Conservation (phyloP, 768 basidiomycete genomes). For the Lentinula detonsa region DNA sequence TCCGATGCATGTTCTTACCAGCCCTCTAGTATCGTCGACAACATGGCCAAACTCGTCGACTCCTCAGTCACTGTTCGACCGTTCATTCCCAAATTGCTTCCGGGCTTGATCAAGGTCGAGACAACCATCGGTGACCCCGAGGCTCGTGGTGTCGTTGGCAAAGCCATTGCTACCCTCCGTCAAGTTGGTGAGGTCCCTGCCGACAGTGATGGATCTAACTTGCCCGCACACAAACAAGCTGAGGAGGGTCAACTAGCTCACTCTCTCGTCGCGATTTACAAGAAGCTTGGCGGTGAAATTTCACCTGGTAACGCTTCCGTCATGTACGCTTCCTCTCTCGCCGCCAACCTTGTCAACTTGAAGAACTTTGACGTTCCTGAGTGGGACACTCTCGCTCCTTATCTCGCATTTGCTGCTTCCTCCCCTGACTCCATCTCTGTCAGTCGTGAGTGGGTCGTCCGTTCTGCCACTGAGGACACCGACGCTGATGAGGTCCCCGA, state of each 20-base stretch:
- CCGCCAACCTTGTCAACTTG: slow-evolving; percentile 79
- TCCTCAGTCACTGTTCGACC: slow-evolving; percentile 92
- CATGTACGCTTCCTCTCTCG: slow-evolving; percentile 72
- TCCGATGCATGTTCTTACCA: slow-evolving; percentile 1
- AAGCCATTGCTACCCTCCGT: slow-evolving; percentile 93
- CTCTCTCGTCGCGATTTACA: slow-evolving; percentile 73
- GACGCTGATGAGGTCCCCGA: slow-evolving; percentile 66
- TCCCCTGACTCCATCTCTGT: slow-evolving; percentile 62
- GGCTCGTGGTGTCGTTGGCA: slow-evolving; percentile 86
- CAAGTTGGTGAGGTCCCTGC: slow-evolving; percentile 89
- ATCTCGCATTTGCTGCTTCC: slow-evolving; percentile 60
- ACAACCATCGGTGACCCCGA: slow-evolving; percentile 95
- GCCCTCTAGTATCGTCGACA: slow-evolving; percentile 76
- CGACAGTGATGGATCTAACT: slow-evolving; percentile 81
- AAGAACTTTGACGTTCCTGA: slow-evolving; percentile 90
- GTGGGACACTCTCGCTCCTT: slow-evolving; percentile 81
- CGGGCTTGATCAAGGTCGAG: slow-evolving; percentile 94
- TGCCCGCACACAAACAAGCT: slow-evolving; percentile 76
- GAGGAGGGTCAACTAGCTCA: slow-evolving; percentile 64
- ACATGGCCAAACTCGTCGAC: slow-evolving; percentile 98
- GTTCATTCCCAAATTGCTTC: slow-evolving; percentile 93
- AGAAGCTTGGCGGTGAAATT: slow-evolving; percentile 67
- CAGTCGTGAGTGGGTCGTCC: slow-evolving; percentile 83
- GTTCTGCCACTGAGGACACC: slow-evolving; percentile 73
- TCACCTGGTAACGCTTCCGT: slow-evolving; percentile 51